Conservation (phyloP, 2,329 filamentous ascomycete species). For the Pseudodiploospora longispora region DNA sequence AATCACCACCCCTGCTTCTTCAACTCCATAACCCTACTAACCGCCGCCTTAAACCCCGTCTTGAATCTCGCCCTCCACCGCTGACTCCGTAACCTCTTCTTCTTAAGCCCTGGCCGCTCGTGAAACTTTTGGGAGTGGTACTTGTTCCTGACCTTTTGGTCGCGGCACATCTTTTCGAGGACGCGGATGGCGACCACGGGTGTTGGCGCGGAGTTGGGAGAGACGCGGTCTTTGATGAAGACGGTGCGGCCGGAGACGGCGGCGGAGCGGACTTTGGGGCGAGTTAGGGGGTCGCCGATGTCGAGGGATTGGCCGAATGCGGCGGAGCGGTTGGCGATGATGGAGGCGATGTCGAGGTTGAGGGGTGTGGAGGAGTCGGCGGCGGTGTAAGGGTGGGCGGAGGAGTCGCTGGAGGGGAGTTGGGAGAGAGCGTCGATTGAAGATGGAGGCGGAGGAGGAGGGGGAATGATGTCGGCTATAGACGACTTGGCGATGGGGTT, state of each 20-base stretch:
- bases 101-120: slow-evolving; percentile 66
- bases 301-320: slow-evolving; percentile 14
- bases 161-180: slow-evolving; percentile 28
- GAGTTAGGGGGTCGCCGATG: slow-evolving; percentile 16
- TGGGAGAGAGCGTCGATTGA: slow-evolving; percentile 1
- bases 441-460: slow-evolving; percentile 13
- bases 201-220: slow-evolving; percentile 26
- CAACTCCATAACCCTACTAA: slow-evolving; percentile 59
- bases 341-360: slow-evolving; percentile 26
- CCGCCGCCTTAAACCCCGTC: slow-evolving; percentile 56
- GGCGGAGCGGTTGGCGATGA: slow-evolving; percentile 25
- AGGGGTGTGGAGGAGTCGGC: slow-evolving; percentile 12
- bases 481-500: slow-evolving; percentile 5
- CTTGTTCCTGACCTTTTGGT: slow-evolving; percentile 53
- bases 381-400: slow-evolving; percentile 18
- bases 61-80: slow-evolving; percentile 64
- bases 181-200: slow-evolving; percentile 35
- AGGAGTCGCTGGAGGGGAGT: neutral
- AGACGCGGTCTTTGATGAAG: slow-evolving; percentile 24
- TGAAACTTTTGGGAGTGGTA: slow-evolving; percentile 57
- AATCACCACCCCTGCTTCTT: slow-evolving; percentile 68
- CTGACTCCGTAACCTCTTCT: slow-evolving; percentile 64
- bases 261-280: slow-evolving; percentile 22
- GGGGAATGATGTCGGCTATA: slow-evolving; percentile 12
- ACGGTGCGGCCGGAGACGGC: slow-evolving; percentile 31